Base-by-base conservation (phyloP, 495 filamentous ascomycete species). In the Hypoxylon rickii region DNA sequence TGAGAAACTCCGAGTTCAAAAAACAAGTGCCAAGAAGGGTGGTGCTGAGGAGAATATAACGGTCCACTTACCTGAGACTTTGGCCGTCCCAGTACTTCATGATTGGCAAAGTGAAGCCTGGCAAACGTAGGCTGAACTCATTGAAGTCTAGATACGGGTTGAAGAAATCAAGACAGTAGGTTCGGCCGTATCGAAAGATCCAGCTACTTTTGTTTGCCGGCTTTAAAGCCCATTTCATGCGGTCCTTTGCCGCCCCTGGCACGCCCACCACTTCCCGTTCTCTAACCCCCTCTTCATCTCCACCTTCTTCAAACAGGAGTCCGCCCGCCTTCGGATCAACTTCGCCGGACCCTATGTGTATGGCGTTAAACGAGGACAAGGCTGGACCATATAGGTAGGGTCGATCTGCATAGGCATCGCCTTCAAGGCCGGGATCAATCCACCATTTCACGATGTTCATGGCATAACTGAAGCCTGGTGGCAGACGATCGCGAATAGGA, bases 81-180 rank as follows among this genome's bases (percentile, higher is more conserved):
- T 93, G 86, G 10, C 88, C 88, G 70, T 94, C 87, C 76, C 92
- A 87, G 68, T 96, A 93, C 44, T 82, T 83, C 61, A 91, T 77
- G 18, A 94, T 86, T 13, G 86, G 85, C 2, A 96, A 66, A 7
- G 78, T 79, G 48, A 92, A 90, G 0, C 91, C 90, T 3, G 93
- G 93, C 13, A 97, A 63, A 43, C 83, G 80, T 16, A 97, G 70
- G n/a, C 86, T 79, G 63, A 96, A 89, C 50, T 88, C 86, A 78
- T 58, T 53, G 46, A 97, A 96, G 68, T 92, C 88, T 34, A 98
- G 66, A 75, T 92, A 96, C n/a, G 86, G 84, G 65, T 96, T 97
- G 61, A 85, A 94, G 71, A 98, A 97, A 70, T 97, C 93, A 36
- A 83, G 80, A 20, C 76, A 71, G 69, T 96, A 96, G 40, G 79